Percentiles rank a stretch among this genome's conserved stretches.
Evolutionary conservation across 768 basidiomycete species (phyloP).

Genomic region (Mycena metata): DNA sequence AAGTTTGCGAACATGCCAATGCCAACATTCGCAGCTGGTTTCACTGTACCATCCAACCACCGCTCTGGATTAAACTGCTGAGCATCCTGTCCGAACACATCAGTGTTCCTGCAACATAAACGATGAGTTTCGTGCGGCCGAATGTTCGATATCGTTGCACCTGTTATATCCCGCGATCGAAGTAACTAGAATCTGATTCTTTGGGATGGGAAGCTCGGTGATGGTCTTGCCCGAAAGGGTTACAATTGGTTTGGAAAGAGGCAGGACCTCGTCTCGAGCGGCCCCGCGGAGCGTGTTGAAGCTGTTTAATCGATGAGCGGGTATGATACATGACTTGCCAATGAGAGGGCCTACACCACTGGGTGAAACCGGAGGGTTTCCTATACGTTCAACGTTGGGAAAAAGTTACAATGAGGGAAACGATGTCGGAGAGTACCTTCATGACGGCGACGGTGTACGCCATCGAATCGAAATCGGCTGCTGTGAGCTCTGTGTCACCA

Average conservation of each 20-base stretch:
- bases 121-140: too few relatives aligned
- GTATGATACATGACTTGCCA: constrained; percentile 40
- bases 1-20: constrained; percentile 64
- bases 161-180: constrained; percentile 71
- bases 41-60: constrained; percentile 60
- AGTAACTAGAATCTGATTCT: constrained; percentile 64
- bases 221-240: constrained; percentile 62
- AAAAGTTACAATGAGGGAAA: constrained; percentile 11
- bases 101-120: too few relatives aligned
- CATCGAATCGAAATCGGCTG: constrained; percentile 65
- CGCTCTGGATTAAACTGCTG: constrained; percentile 68
- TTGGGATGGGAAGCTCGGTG: too few relatives aligned
- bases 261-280: constrained; percentile 64
- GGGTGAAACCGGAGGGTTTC: constrained; percentile 70
- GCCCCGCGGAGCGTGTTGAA: constrained; percentile 62
- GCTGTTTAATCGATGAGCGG: constrained; percentile 44
- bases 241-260: constrained; percentile 67
- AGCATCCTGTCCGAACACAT: constrained; percentile 73
- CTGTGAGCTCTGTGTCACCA: constrained; percentile 57
- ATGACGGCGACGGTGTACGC: constrained; percentile 61
- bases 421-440: constrained; percentile 52
- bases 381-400: constrained; percentile 39
- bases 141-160: too few relatives aligned
- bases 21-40: constrained; percentile 58
- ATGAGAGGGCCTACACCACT: constrained; percentile 51